Evolutionary conservation across 1,139 yeast genomes (phyloP).

Genomic region (Wickerhamomyces sp.): DNA sequence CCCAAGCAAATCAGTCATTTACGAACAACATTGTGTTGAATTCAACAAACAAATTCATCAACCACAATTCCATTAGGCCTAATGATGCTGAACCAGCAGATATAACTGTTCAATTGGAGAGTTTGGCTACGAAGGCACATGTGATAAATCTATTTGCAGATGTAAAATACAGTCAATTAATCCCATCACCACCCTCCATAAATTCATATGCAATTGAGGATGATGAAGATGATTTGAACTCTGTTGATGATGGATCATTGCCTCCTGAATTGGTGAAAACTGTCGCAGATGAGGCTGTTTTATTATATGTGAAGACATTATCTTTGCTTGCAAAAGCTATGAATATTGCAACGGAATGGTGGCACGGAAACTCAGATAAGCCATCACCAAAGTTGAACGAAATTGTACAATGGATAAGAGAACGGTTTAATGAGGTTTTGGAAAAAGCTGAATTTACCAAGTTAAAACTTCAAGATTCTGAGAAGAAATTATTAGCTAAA

Average conservation of each 20-base stretch:
- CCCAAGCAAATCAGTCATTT: constrained; percentile 20
- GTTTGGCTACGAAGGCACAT: constrained; percentile 83
- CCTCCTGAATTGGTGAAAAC: constrained; percentile 55
- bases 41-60: constrained; percentile 20
- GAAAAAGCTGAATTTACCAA: constrained; percentile 78
- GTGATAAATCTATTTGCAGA: constrained; percentile 88
- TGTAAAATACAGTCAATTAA: constrained; percentile 78
- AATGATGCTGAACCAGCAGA: constrained; percentile 32
- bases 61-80: constrained; percentile 14
- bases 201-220: constrained; percentile 28
- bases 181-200: constrained; percentile 69
- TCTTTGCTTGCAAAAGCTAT: constrained; percentile 81
- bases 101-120: constrained; percentile 54
- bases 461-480: constrained; percentile 45
- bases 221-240: constrained; percentile 31
- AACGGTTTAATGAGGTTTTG: constrained; percentile 79
- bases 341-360: constrained; percentile 83
- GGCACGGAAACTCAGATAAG: constrained; percentile 52
- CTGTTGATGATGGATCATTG: constrained; percentile 46
- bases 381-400: constrained; percentile 54
- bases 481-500: constrained; percentile 23
- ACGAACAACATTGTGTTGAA: constrained; percentile 27
- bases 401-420: constrained; percentile 89
- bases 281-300: constrained; percentile 83
- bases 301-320: constrained; percentile 75